These are phyloP conservation scores for Lichenothelia convexa DNA, from an alignment of 495 filamentous ascomycete genomes.

Conservation along the genomic window DNA sequence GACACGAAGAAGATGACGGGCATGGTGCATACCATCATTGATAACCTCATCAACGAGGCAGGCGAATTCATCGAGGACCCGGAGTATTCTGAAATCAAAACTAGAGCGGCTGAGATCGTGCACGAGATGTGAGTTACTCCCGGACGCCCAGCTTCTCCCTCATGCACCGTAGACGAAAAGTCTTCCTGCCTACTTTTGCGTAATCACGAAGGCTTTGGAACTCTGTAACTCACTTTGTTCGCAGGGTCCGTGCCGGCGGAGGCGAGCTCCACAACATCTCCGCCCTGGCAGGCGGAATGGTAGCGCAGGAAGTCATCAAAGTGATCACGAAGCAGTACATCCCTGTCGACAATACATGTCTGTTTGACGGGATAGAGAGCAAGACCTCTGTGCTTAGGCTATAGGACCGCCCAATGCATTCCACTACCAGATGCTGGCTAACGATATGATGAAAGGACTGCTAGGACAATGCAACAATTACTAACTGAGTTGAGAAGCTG, in stretches of 20 bases:
- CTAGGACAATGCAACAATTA: too few relatives aligned
- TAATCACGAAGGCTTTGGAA: background rate
- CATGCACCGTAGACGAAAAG: too few relatives aligned
- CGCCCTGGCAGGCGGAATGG: constrained; percentile 76
- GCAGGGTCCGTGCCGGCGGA: constrained; percentile 51
- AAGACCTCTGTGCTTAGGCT: constrained; percentile 49
- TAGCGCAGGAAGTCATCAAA: constrained; percentile 93
- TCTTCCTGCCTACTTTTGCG: background rate
- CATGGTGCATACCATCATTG: constrained; percentile 25
- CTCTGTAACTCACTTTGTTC: constrained; percentile 1
- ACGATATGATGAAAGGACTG: too few relatives aligned
- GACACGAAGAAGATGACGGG: constrained; percentile 16
- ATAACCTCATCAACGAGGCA: constrained; percentile 30
- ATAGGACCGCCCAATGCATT: too few relatives aligned
- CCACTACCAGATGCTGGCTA: too few relatives aligned
- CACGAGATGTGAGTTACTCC: constrained; percentile 17
- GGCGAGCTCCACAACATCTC: constrained; percentile 89
- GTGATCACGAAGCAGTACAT: constrained; percentile 92
- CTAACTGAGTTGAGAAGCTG: too few relatives aligned
- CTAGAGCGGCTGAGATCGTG: constrained; percentile 16
- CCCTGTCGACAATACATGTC: constrained; percentile 78
- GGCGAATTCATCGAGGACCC: constrained; percentile 24
- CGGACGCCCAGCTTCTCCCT: background rate
- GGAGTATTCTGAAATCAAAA: constrained; percentile 28
- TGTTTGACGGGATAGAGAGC: constrained; percentile 80